Conservation (phyloP, 2,329 filamentous ascomycete genomes). For the Botrytis porri region DNA sequence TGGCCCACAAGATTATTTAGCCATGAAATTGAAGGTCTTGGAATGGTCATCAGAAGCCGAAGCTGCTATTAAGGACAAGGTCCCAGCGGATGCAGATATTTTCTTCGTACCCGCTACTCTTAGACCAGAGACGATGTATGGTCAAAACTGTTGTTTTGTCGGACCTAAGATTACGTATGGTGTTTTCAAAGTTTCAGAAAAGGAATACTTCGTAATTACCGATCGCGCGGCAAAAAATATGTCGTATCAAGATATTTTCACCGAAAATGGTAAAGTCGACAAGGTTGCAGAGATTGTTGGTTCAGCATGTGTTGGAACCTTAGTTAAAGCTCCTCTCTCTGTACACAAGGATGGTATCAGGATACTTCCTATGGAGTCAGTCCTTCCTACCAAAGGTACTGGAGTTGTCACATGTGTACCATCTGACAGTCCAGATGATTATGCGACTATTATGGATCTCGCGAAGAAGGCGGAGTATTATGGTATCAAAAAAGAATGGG, state of each 20-base stretch:
- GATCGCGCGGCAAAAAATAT: constrained; percentile 88
- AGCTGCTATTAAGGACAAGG: constrained; percentile 69
- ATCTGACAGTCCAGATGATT: constrained; percentile 94
- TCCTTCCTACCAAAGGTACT: constrained; percentile 90
- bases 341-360: constrained; percentile 79
- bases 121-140: constrained; percentile 97
- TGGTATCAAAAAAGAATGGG: constrained; percentile 95
- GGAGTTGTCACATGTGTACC: constrained; percentile 95
- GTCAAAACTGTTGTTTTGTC: constrained; percentile 93
- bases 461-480: constrained; percentile 96
- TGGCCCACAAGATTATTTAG: constrained; percentile 87
- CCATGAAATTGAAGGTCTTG: constrained; percentile 83
- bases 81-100: constrained; percentile 75
- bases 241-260: constrained; percentile 87
- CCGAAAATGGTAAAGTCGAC: constrained; percentile 70
- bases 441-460: constrained; percentile 81
- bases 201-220: constrained; percentile 81
- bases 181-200: constrained; percentile 73
- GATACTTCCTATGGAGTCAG: constrained; percentile 92
- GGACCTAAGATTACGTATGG: constrained; percentile 88
- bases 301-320: constrained; percentile 78
- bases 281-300: constrained; percentile 74
- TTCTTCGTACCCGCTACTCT: constrained; percentile 92
- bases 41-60: constrained; percentile 81
- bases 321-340: constrained; percentile 86